phyloP scores from a whole-genome alignment of 305 asterid species.

The Ilex paraguariensis region DNA sequence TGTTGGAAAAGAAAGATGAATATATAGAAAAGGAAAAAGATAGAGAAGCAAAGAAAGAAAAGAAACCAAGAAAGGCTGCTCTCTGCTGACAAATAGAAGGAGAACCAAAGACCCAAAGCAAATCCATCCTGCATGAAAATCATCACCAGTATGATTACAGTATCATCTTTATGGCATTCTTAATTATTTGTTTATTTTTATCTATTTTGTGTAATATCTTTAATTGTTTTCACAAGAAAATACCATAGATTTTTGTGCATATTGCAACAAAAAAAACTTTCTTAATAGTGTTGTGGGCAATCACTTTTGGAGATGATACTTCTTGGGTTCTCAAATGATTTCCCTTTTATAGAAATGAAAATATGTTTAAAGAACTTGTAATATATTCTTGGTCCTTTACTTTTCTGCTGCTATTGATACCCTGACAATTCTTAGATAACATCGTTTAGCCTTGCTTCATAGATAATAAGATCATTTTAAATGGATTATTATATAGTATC shows the following conservation, averaged over 20 bases:
- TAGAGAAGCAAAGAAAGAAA: conserved; percentile 3
- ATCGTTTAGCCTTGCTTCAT: background rate
- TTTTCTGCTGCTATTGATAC: background rate
- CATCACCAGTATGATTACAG: conserved; percentile 64
- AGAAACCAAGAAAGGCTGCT: conserved; percentile 11
- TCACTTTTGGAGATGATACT: conserved; percentile 24
- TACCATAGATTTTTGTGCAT: conserved; percentile 2
- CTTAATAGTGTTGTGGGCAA: conserved; percentile 15
- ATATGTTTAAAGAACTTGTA: conserved; percentile 8
- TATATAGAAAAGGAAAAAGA: conserved; percentile 1
- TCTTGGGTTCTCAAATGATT: conserved; percentile 18
- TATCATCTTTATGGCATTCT: conserved; percentile 43
- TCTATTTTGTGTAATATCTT: conserved; percentile 26
- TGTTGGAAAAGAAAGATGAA: conserved; percentile 2
- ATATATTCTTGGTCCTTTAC: background rate
- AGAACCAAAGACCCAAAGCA: conserved; percentile 10
- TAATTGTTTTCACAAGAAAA: conserved; percentile 19
- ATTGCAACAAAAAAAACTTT: background rate
- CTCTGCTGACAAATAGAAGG: conserved; percentile 8
- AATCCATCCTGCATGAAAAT: conserved; percentile 23
- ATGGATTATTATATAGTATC: too few species aligned
- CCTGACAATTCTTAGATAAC: background rate
- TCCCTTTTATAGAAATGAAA: conserved; percentile 29
- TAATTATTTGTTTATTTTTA: conserved; percentile 27
- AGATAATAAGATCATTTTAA: background rate